A percentile compares a stretch with the other conserved stretches of the same genome.
phyloP scores from a whole-genome alignment of 2,329 filamentous ascomycete species.

The Diaporthe helianthi region DNA sequence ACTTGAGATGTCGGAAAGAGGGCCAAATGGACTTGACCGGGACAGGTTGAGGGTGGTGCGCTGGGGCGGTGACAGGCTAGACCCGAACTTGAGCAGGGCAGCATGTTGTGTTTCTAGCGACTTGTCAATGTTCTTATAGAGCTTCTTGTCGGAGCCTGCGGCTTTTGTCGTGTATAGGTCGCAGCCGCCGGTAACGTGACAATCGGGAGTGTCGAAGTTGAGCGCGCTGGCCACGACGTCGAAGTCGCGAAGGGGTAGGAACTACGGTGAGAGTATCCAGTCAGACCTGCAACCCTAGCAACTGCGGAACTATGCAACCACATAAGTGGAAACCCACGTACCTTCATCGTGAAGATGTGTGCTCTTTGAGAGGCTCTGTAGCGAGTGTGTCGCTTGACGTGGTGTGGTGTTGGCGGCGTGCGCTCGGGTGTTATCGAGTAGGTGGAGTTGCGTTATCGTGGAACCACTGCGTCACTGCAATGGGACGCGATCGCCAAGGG shows the following conservation, averaged over 20 bases:
- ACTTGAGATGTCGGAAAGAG: conserved; percentile 85
- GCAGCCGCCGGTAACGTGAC: conserved; percentile 90
- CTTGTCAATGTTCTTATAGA: conserved; percentile 94
- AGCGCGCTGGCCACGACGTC: conserved; percentile 91
- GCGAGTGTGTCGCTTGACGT: not conserved
- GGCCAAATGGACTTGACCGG: conserved; percentile 89
- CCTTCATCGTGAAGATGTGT: conserved; percentile 47
- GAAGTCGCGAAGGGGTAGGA: conserved; percentile 88
- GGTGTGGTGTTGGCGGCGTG: conserved; percentile 3
- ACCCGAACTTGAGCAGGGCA: conserved; percentile 83
- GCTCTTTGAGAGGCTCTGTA: not conserved
- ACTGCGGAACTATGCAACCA: no score
- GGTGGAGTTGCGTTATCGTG: conserved; percentile 32
- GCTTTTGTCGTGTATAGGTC: conserved; percentile 98
- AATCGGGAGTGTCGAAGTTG: conserved; percentile 94
- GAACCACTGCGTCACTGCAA: conserved; percentile 34
- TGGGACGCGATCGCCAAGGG: conserved; percentile 17
- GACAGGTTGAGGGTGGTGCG: conserved; percentile 76
- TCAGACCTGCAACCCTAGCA: not conserved
- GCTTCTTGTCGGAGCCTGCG: conserved; percentile 92
- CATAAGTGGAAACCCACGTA: conserved; percentile 36
- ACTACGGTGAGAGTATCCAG: conserved; percentile 59
- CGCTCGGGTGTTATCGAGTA: conserved; percentile 30
- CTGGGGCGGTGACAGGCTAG: conserved; percentile 84
- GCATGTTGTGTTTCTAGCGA: conserved; percentile 92